Evolutionary conservation across 2,329 filamentous ascomycete genomes (phyloP), one percentile per base, ranked within the genome.

Genomic region (Emmonsia crescens): DNA sequence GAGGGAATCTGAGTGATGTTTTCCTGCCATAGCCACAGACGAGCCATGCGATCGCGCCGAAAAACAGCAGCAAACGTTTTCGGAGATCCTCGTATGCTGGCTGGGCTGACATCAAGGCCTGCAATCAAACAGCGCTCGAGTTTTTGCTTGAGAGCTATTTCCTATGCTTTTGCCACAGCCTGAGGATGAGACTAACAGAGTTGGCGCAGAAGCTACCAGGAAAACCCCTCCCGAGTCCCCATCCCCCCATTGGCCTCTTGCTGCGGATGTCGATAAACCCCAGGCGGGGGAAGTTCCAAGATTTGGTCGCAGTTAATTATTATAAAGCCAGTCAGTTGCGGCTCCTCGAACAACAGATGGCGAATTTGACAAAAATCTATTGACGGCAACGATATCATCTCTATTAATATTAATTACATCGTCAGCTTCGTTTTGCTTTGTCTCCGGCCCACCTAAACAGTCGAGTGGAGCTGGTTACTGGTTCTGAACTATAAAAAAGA

Each of bases 71-170:
- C 16, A 21, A 14, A 49, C 24, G 24, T 27, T 49, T 24, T 44
- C 19, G 40, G 40, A 49, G 21, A 49, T 24, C 24, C 46, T 49
- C 46, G 46, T 49, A 49, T 49, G 76, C 62, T 36, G 29, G 76
- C 62, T 36, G 29, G 27, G 51, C 29, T 33, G 27, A 36, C 51
- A 27, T 54, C 51, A 33, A 36, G 29, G 27, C 29, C 10, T 14
- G 42, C 21, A n/a, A 44, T 42, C 40, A 19, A 42, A 5, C 12
- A 19, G 16, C 5, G 40, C 40, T 16, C 5, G 19, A 44, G 19
- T 44, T n/a, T 5, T 44, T n/a, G 16, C 38, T 12, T 3, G 38
- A 40, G 14, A 40, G n/a, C n/a, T n/a, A n/a, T n/a, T n/a, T n/a
- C n/a, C n/a, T n/a, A n/a, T n/a, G n/a, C n/a, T n/a, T n/a, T n/a